Base-by-base conservation (phyloP, 2,329 filamentous ascomycete species). In the Metarhizium album region DNA sequence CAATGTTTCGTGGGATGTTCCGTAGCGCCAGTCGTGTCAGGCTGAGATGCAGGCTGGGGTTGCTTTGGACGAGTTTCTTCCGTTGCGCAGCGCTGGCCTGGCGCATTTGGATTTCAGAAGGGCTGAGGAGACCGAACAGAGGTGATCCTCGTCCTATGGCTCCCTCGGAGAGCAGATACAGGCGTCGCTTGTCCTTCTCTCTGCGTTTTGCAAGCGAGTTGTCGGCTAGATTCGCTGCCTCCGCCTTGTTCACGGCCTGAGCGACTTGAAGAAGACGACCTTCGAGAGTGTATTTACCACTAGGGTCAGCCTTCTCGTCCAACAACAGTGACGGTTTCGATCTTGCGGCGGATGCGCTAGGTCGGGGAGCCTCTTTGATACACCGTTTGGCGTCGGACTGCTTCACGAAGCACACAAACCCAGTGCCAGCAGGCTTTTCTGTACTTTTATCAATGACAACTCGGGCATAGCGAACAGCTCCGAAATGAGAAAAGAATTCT, bases 391-490 rank as follows among this genome's bases (percentile, higher is more conserved):
- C 87, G 62, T 95, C 88, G 20, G 85, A 80, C 37, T 75, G 71
- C 47, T 85, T 83, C 69, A 84, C 84, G 70, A 98, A 98, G 70
- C 89, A 95, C 29, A 97, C 91, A 62, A 98, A 98, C 3, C 86
- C 93, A 31, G 91, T 97, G 24, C 93, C 93, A 46, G 87, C 88
- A 2, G 93, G 88, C 48, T 88, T 84, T 58, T 90, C 90, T 0
- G 89, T 95, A 23, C 82, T 80, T 45, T 78, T 84, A 64, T 98
- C 91, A 64, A 94, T 79, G 37, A 98, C 94, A 9, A 96, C 84
- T 57, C 94, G 80, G 4, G 91, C 93, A 65, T 97, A 98, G 37
- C 90, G 81, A 38, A 96, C 74, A n/a, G 78, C 78, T 24, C 93
- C 94, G 61, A 98, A 97, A 60, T 84, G 76, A n/a, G 74, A 73